Conservation (phyloP, 192 early-diverging fungal species). For the Podila epigama region DNA sequence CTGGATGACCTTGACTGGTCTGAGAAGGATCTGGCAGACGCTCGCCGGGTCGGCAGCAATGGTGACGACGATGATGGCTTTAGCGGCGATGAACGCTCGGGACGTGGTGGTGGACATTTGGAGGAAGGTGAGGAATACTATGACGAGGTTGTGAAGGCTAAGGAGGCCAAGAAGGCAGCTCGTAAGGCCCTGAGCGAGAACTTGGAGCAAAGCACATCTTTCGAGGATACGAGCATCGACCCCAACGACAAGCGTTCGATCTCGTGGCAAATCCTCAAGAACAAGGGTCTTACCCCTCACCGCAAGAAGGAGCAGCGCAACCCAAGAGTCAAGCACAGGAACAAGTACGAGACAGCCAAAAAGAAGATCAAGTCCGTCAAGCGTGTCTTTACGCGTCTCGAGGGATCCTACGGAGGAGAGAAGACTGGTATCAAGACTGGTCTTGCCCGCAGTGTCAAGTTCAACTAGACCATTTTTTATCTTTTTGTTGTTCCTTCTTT, state of each 20-base stretch:
- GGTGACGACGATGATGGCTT: slow-evolving; percentile 53
- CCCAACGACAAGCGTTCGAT: slow-evolving; percentile 78
- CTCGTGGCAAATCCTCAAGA: slow-evolving; percentile 91
- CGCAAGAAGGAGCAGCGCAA: slow-evolving; percentile 95
- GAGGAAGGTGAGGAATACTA: slow-evolving; percentile 63
- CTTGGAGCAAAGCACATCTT: slow-evolving; percentile 47
- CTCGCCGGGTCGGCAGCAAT: slow-evolving; percentile 49
- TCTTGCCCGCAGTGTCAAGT: slow-evolving; percentile 82
- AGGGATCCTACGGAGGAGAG: slow-evolving; percentile 89
- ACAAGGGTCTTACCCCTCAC: slow-evolving; percentile 92
- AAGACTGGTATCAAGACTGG: slow-evolving; percentile 91
- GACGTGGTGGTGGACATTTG: slow-evolving; percentile 7
- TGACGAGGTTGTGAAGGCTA: slow-evolving; percentile 49
- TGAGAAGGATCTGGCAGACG: slow-evolving; percentile 60
- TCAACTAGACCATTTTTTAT: slow-evolving; percentile 34
- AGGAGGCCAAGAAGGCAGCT: slow-evolving; percentile 60
- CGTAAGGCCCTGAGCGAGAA: slow-evolving; percentile 55
- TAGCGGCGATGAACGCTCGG: slow-evolving; percentile 21
- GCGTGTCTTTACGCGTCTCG: slow-evolving; percentile 73
- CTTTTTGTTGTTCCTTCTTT: neutral
- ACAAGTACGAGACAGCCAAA: slow-evolving; percentile 87
- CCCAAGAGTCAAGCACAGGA: slow-evolving; percentile 91
- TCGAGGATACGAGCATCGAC: slow-evolving; percentile 48
- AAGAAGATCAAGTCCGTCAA: slow-evolving; percentile 89
- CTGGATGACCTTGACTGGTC: slow-evolving; percentile 68